Evolutionary conservation across 2,329 filamentous ascomycete species (phyloP), one percentile per base, ranked within the genome.

Genomic region (Pezizomycotina sp.): DNA sequence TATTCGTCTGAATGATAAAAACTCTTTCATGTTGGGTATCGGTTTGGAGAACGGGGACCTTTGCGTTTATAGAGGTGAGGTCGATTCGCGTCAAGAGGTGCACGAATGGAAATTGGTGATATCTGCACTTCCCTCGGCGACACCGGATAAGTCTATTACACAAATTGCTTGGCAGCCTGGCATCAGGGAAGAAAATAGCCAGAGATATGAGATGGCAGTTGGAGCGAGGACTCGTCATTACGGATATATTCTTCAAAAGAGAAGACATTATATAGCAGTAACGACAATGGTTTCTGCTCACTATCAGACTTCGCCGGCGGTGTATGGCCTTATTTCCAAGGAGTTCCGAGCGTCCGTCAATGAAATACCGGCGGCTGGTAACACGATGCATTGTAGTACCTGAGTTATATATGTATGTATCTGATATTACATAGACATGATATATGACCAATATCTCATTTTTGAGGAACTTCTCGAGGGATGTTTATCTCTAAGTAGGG

Each of bases 101-200:
- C 48, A 15, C 33, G 46, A 7, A 33, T 45, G 7, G 20, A 47
- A 15, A 26, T 25, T 32, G 8, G 5, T 27, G 20, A 8, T 15
- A 30, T 14, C 13, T 18, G 14, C 14, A 10, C 36, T 36, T 12
- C 34, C 18, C 10, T 69, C 66, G 5, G 51, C 68, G 31, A 68
- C 63, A 27, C 65, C 77, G 1, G 72, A 74, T 15, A 77, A 68
- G 52, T 58, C 74, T 2, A 65, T 81, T 14, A 65, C 71, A 15
- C 41, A 48, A 31, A 46, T 52, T 29, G 27, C 37, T 9, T 52
- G 50, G 48, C 36, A 42, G 21, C 50, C 51, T 10, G 30, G 27
- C 6, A 8, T 10, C 21, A 14, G 8, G 22, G 23, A 4, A 30
- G 27, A 9, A 31, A 25, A 23, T 16, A 39, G 15, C 14, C 47